These are phyloP conservation scores for Saturnispora besseyi DNA, from an alignment of 805 yeast genomes.

Conservation along the genomic window DNA sequence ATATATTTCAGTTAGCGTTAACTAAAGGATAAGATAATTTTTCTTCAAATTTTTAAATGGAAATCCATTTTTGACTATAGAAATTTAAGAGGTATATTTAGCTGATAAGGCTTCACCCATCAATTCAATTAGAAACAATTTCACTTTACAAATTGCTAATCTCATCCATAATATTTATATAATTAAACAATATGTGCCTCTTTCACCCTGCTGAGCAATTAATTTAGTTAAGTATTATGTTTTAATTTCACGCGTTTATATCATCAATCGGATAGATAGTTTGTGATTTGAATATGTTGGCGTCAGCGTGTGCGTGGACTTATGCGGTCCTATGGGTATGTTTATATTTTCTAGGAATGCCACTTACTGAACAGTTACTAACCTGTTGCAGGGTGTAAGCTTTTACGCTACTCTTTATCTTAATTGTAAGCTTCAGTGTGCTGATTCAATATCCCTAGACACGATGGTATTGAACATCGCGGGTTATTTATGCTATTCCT, in stretches of 20 bases:
- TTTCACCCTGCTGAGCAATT: no score
- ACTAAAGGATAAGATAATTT: no score
- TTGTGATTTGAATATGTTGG: background rate
- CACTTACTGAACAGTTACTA: background rate
- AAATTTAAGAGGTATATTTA: no score
- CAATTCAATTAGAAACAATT: no score
- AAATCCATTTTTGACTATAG: no score
- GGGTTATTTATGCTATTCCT: constrained; percentile 38
- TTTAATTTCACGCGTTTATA: background rate
- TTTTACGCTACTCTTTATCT: constrained; percentile 41
- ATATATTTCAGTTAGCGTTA: no score
- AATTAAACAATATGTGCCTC: no score
- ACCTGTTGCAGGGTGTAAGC: constrained; percentile 31
- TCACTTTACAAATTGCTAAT: no score
- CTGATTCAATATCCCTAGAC: constrained; percentile 44
- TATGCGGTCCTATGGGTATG: constrained; percentile 25
- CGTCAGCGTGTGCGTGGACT: constrained; percentile 19
- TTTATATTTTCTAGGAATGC: background rate
- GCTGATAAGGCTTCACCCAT: no score
- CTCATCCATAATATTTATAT: no score
- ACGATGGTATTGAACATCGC: constrained; percentile 36
- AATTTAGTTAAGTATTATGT: no score
- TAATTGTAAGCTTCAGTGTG: constrained; percentile 31
- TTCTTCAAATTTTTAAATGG: background rate
- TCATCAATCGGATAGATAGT: background rate